Evolutionary conservation across 139 green algal species (phyloP).

Genomic region (Chlorella vulgaris): DNA sequence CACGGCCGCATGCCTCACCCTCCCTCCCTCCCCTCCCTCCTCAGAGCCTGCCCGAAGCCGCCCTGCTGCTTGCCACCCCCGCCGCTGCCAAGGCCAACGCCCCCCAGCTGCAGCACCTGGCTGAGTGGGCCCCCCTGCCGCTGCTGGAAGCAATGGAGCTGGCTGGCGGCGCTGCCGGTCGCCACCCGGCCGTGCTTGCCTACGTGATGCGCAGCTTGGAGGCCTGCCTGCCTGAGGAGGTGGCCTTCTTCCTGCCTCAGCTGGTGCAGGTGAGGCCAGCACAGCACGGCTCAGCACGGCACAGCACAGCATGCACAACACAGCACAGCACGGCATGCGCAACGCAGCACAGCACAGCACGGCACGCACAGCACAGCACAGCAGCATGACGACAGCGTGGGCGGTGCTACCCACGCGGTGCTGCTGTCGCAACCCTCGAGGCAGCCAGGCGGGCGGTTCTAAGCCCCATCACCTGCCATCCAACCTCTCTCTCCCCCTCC

Average conservation of each 20-base stretch:
- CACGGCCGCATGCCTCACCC: no score
- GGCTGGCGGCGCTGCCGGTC: slow-evolving; percentile 50
- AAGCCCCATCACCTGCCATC: no score
- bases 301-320: no score
- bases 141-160: slow-evolving; percentile 71
- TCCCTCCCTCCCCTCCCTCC: background rate
- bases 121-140: slow-evolving; percentile 57
- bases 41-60: slow-evolving; percentile 64
- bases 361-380: no score
- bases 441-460: no score
- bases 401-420: no score
- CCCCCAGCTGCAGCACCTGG: slow-evolving; percentile 51
- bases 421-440: no score
- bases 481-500: no score
- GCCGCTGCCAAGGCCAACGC: slow-evolving; percentile 30
- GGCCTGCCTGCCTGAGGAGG: slow-evolving; percentile 45
- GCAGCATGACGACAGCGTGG: no score
- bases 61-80: slow-evolving; percentile 57
- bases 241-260: slow-evolving; percentile 94
- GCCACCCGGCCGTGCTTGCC: slow-evolving; percentile 39
- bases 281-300: no score
- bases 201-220: slow-evolving; percentile 56
- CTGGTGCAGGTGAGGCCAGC: slow-evolving; percentile 78
- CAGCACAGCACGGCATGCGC: no score
- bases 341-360: no score